These are phyloP conservation scores for Terfezia boudieri DNA, from an alignment of 495 filamentous ascomycete species.

Conservation along the genomic window DNA sequence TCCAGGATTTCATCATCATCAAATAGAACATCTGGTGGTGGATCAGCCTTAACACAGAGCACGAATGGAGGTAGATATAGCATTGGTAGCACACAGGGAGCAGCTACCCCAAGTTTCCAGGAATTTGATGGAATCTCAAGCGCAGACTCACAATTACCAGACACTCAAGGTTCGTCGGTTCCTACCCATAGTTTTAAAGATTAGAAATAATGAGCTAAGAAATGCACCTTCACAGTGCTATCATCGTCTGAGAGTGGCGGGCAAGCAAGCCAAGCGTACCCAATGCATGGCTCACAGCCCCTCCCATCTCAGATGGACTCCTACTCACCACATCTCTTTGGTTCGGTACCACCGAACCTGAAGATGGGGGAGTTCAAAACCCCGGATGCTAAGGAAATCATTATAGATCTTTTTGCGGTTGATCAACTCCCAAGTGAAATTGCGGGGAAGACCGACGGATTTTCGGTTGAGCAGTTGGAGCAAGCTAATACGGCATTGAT, in stretches of 20 bases:
- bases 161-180: slow-evolving; percentile 8
- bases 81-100: not conserved
- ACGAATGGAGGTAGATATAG: not conserved
- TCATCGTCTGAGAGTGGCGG: slow-evolving; percentile 4
- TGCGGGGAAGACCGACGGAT: slow-evolving; percentile 45
- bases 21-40: not conserved
- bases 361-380: not conserved
- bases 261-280: slow-evolving; percentile 8
- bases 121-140: slow-evolving; percentile 4
- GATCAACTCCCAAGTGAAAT: slow-evolving; percentile 35
- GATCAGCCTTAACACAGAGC: not conserved
- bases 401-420: slow-evolving; percentile 35
- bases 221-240: too few relatives aligned
- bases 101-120: slow-evolving; percentile 3
- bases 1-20: not conserved
- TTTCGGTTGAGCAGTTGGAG: slow-evolving; percentile 80
- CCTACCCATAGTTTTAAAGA: slow-evolving; percentile 2
- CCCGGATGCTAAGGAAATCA: not conserved
- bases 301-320: too few relatives aligned
- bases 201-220: not conserved
- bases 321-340: too few relatives aligned
- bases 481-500: slow-evolving; percentile 79
- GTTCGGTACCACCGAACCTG: too few relatives aligned
- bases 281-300: not conserved
- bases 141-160: slow-evolving; percentile 15